These are phyloP conservation scores for Penicillium roqueforti DNA, from an alignment of 495 filamentous ascomycete species.

Conservation along the genomic window DNA sequence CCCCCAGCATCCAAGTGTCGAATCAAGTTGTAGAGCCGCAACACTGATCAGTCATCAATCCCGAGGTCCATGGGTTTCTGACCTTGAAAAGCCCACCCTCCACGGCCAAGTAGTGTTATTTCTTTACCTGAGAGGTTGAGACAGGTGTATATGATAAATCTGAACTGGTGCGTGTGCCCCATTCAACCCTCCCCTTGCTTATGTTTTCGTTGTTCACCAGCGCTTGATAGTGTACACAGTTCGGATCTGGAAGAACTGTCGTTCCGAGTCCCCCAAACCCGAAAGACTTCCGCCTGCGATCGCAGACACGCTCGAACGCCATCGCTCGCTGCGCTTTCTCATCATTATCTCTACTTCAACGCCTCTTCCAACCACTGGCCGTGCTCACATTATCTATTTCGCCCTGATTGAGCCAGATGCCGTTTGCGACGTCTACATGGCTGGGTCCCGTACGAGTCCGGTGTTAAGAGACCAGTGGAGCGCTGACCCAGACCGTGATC, in stretches of 20 bases:
- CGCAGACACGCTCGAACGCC: slow-evolving; percentile 27
- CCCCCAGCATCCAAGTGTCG: slow-evolving; percentile 4
- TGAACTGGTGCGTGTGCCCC: slow-evolving; percentile 19
- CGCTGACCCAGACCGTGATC: slow-evolving; percentile 43
- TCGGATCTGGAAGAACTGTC: slow-evolving; percentile 39
- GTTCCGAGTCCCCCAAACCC: slow-evolving; percentile 31
- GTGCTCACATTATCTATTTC: slow-evolving; percentile 3
- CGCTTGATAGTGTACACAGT: slow-evolving; percentile 4
- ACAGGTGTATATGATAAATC: slow-evolving; percentile 3
- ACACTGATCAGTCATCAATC: slow-evolving; percentile 1
- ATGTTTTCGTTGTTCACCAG: slow-evolving; percentile 11
- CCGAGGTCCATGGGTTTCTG: background rate
- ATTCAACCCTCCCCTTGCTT: slow-evolving; percentile 17
- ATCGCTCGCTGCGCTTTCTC: slow-evolving; percentile 16
- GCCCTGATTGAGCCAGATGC: slow-evolving; percentile 38
- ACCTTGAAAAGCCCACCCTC: background rate
- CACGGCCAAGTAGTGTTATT: slow-evolving; percentile 1
- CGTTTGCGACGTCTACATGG: slow-evolving; percentile 46
- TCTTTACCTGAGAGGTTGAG: background rate
- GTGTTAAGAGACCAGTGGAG: slow-evolving; percentile 56
- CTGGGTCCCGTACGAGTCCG: slow-evolving; percentile 55
- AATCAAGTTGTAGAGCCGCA: slow-evolving; percentile 28
- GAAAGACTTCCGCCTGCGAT: slow-evolving; percentile 32
- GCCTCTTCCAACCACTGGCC: slow-evolving; percentile 1
- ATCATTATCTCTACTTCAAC: slow-evolving; percentile 6